These are phyloP conservation scores for Crithidia expoeki DNA, from an alignment of 208 protist species.

Conservation along the genomic window DNA sequence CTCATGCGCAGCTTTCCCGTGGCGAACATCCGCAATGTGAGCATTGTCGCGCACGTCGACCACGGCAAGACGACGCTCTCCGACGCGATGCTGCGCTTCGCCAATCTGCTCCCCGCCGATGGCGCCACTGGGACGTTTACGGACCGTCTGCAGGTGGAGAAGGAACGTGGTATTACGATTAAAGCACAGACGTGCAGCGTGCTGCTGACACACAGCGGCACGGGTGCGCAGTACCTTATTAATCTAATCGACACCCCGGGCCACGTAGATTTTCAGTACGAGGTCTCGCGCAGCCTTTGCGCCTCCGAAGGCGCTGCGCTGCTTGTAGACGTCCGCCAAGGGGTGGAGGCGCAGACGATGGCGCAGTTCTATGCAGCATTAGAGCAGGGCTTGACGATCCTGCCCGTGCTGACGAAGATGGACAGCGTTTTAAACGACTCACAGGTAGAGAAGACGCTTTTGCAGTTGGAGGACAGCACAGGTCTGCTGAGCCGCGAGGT, in stretches of 20 bases:
- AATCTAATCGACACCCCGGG: slow-evolving; percentile 98
- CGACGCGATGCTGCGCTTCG: slow-evolving; percentile 85
- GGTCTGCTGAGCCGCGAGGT: slow-evolving; percentile 87
- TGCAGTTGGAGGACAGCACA: slow-evolving; percentile 89
- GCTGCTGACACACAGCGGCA: slow-evolving; percentile 40
- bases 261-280: slow-evolving; percentile 99
- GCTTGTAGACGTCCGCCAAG: slow-evolving; percentile 93
- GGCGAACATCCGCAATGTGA: slow-evolving; percentile 88
- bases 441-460: slow-evolving; percentile 65
- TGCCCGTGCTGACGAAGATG: slow-evolving; percentile 92
- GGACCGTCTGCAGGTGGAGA: slow-evolving; percentile 95
- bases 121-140: slow-evolving; percentile 82
- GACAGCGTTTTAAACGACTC: slow-evolving; percentile 80
- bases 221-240: slow-evolving; percentile 77
- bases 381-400: slow-evolving; percentile 83
- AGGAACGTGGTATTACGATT: slow-evolving; percentile 96
- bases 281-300: slow-evolving; percentile 94
- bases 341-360: slow-evolving; percentile 96
- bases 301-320: slow-evolving; percentile 92
- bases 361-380: slow-evolving; percentile 96
- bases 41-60: slow-evolving; percentile 92
- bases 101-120: slow-evolving; percentile 71
- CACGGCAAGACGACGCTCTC: slow-evolving; percentile 94
- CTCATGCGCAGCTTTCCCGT: slow-evolving; percentile 58
- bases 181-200: slow-evolving; percentile 95